These are phyloP conservation scores for Xenoacremonium recifei DNA, from an alignment of 2,329 filamentous ascomycete species.

Conservation along the genomic window DNA sequence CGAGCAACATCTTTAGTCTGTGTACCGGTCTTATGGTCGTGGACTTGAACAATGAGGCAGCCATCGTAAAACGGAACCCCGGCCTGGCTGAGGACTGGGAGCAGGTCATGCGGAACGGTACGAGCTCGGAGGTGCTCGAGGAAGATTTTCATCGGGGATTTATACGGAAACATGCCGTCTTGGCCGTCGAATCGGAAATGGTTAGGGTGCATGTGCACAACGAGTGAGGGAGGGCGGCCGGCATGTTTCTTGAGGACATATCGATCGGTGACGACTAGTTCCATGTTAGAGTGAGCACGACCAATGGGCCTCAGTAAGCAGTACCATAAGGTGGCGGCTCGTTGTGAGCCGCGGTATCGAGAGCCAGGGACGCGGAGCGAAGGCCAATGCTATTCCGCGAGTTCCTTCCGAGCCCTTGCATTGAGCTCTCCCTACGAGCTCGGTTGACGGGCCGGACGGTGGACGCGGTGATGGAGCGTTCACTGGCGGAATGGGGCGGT, in stretches of 20 bases:
- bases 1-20: constrained; percentile 58
- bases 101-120: constrained; percentile 85
- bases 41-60: constrained; percentile 90
- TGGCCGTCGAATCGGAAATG: constrained; percentile 94
- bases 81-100: constrained; percentile 70
- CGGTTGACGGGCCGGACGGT: constrained; percentile 54
- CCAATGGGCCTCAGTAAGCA: too few species aligned
- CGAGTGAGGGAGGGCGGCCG: constrained; percentile 74
- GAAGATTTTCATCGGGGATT: constrained; percentile 82
- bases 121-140: constrained; percentile 74
- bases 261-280: constrained; percentile 65
- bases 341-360: constrained; percentile 38
- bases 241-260: constrained; percentile 84
- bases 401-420: constrained; percentile 42
- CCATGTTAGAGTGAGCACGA: constrained; percentile 20
- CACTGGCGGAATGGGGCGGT: constrained; percentile 32
- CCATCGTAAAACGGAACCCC: constrained; percentile 88
- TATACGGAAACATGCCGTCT: constrained; percentile 88
- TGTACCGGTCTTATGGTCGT: constrained; percentile 74
- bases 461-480: constrained; percentile 38
- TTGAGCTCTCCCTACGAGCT: constrained; percentile 55
- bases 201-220: constrained; percentile 79
- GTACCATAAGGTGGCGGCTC: constrained; percentile 54
- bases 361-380: constrained; percentile 46
- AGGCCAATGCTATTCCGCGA: constrained; percentile 52